Percentiles rank a stretch among this genome's conserved stretches.
phyloP scores from a whole-genome alignment of 1,284 basidiomycete species.

The Marasmius oreades region DNA sequence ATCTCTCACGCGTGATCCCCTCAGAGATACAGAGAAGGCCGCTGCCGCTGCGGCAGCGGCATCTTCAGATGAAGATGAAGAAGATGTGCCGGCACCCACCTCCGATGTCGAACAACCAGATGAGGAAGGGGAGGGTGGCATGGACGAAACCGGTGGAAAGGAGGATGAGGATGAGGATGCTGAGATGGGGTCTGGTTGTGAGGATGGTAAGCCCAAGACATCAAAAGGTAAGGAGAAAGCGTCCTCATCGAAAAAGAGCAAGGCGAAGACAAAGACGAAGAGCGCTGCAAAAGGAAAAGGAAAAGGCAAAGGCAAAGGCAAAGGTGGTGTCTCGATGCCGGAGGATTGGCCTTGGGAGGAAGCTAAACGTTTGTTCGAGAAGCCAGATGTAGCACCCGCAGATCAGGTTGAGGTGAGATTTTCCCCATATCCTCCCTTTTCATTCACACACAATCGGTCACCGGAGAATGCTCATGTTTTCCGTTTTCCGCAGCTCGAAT shows the following conservation, averaged over 20 bases:
- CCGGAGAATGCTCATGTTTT: not conserved
- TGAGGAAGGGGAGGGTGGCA: slow-evolving; percentile 20
- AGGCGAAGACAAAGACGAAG: slow-evolving; percentile 32
- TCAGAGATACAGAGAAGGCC: slow-evolving; percentile 49
- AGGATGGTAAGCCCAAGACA: slow-evolving; percentile 25
- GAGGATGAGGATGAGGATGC: slow-evolving; percentile 24
- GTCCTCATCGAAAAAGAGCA: slow-evolving; percentile 11
- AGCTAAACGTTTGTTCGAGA: slow-evolving; percentile 86
- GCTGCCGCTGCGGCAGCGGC: slow-evolving; percentile 41
- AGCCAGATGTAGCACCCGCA: slow-evolving; percentile 86
- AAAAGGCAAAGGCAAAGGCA: slow-evolving; percentile 53
- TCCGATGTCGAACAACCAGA: slow-evolving; percentile 26
- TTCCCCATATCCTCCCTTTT: not conserved
- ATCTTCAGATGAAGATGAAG: slow-evolving; percentile 10
- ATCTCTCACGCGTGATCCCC: not conserved
- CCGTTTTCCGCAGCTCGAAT: slow-evolving; percentile 67
- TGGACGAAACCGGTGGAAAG: slow-evolving; percentile 19
- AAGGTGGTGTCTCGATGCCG: slow-evolving; percentile 77
- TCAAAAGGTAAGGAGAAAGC: slow-evolving; percentile 17
- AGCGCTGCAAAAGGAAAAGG: slow-evolving; percentile 41
- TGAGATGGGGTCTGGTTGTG: slow-evolving; percentile 23
- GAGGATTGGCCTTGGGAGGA: slow-evolving; percentile 97
- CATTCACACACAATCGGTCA: slow-evolving; percentile 26
- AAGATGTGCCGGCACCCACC: slow-evolving; percentile 19
- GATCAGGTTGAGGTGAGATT: slow-evolving; percentile 78